Conservation (phyloP, 257 asterid genomes). For the Anisodus tanguticus region DNA sequence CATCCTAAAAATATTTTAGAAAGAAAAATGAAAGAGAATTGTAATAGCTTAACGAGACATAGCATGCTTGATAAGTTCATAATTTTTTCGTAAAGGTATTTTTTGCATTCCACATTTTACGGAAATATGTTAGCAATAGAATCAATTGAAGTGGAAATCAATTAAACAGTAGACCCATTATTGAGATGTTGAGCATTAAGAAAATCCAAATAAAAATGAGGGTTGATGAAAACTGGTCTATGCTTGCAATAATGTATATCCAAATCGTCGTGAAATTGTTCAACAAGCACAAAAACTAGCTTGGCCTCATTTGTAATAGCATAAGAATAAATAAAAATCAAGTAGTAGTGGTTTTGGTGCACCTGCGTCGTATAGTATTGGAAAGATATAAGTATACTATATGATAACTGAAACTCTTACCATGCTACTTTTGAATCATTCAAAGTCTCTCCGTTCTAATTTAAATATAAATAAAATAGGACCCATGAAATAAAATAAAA, state of each 20-base stretch:
- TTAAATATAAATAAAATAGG: slow-evolving; percentile 32
- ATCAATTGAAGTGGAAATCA: background rate
- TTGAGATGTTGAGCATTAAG: background rate
- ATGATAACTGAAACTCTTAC: slow-evolving; percentile 28
- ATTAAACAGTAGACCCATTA: background rate
- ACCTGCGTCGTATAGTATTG: slow-evolving; percentile 10
- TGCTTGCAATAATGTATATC: slow-evolving; percentile 13
- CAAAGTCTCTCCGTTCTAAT: slow-evolving; percentile 46
- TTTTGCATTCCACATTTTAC: no score
- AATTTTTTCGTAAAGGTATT: no score
- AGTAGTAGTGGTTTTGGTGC: slow-evolving; percentile 27
- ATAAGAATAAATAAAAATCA: slow-evolving; percentile 21
- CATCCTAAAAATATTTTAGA: no score
- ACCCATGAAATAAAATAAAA: slow-evolving; percentile 38
- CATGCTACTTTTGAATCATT: slow-evolving; percentile 35
- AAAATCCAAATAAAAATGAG: background rate
- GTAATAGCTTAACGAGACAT: background rate
- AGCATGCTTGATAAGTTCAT: background rate
- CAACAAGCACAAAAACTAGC: slow-evolving; percentile 6
- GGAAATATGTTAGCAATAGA: background rate
- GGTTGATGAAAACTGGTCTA: background rate
- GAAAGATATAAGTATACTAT: slow-evolving; percentile 33
- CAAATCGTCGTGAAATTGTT: background rate
- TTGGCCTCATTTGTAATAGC: slow-evolving; percentile 28
- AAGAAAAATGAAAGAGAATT: background rate